Base-by-base conservation (phyloP, 768 basidiomycete genomes). In the Mycena epipterygia region DNA sequence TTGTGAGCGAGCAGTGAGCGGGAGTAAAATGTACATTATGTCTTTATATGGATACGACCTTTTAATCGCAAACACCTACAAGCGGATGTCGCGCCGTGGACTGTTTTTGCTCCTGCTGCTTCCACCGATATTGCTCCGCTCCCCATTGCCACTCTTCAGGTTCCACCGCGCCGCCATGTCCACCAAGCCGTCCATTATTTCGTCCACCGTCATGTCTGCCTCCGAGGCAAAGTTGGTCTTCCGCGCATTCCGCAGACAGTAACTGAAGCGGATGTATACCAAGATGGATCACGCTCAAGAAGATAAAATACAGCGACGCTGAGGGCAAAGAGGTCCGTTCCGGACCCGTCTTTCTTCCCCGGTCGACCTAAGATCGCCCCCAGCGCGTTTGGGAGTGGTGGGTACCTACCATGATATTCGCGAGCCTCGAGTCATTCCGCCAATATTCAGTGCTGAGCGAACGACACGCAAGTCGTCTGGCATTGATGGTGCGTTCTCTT, bases 241-340 rank as follows among this genome's bases (percentile, higher is more conserved):
- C 33, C 32, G 33, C 8, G 23, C 30, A 14, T 65, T 23, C 35
- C 53, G 33, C 35, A 3, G 46, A 42, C n/a, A n/a, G n/a, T n/a
- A n/a, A n/a, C 41, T 44, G 61, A 23, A 44, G 46, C 21, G 39
- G 29, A 29, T n/a, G 41, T 42, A 1, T 23, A 66, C 32, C 37
- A 66, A 97, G 95, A 83, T 98, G 95, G 93, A 85, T 98, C 61
- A 89, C 90, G 12, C 82, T 98, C 75, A 93, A 93, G 80, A 93
- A 91, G 81, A 90, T 97, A 73, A 87, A 87, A 52, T 98, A 93
- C 82, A 79, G 86, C 63, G 97, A 98, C 83, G 86, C 90, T 72
- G 89, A 90, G 16, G 95, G 96, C 2, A 88, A 84, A 76, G 84
- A 93, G 84, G 95, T 94, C 68, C 46, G 83, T 74, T 12, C 59